Base-by-base conservation (phyloP, 306 rosid genomes). In the Sicyos edulis region DNA sequence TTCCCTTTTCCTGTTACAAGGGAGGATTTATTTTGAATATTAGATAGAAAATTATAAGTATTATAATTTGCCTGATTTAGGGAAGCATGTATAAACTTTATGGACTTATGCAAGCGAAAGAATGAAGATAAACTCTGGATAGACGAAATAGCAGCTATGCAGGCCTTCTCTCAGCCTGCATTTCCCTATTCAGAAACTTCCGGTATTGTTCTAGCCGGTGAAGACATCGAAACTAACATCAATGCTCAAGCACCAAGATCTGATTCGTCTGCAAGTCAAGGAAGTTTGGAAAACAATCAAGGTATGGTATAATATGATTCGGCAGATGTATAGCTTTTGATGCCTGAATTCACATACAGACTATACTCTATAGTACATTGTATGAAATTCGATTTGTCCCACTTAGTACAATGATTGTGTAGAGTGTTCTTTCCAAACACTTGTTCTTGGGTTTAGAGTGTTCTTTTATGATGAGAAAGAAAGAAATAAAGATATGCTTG, bases 141-240 rank as follows among this genome's bases (percentile, higher is more conserved):
- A 50, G 97, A 88, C 79, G 99, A 95, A 81, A 79, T 95, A 71
- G 97, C 97, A 47, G 97, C 97, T 70, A 91, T 95, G 96, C 99
- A 95, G 76, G 91, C 87, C 11, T 77, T 73, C 57, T 60, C 95
- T 64, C 99, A 85, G 72, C 85, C 87, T 32, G 88, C 80, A 56
- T 79, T 95, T 80, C 88, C 97, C 40, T 95, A 85, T 80, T 78
- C 87, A 64, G 86, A 84, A 71, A 87, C 89, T 66, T 87, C 97
- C 17, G 99, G 96, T 73, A 91, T 95, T 76, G 63, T 87, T 70
- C 96, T 95, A 50, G 96, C 97, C 13, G 97, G 89, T 69, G 99
- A 95, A 85, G 99, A 91, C 71, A 78, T 68, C 68, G 92, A 87
- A 32, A 65, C 81, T 34, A 58, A 55, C 70, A 58, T 74, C 42